Evolutionary conservation across 352 stramenopile species (phyloP).

Genomic region (Globisporangium echinulatum): DNA sequence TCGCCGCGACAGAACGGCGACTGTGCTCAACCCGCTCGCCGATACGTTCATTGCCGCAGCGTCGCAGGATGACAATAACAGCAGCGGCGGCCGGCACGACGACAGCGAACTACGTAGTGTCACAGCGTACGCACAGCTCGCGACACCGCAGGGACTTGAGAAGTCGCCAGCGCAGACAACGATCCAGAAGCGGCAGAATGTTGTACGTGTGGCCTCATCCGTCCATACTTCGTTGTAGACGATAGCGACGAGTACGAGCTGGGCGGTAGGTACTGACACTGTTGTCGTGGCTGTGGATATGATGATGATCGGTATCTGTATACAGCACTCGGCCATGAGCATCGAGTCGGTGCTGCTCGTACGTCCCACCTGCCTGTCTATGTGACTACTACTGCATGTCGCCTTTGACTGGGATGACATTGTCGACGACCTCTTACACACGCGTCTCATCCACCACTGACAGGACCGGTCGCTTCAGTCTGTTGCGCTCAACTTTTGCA

Average conservation of each 20-base stretch:
- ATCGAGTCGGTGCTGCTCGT: constrained; percentile 44
- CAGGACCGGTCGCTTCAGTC: constrained; percentile 60
- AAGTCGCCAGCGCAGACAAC: constrained; percentile 1
- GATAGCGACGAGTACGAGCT: too few species aligned
- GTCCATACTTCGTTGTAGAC: too few species aligned
- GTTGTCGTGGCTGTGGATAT: too few species aligned
- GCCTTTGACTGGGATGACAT: too few species aligned
- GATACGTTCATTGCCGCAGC: constrained; percentile 40
- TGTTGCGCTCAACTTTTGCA: constrained; percentile 40
- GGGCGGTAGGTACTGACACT: too few species aligned
- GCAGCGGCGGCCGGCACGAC: not conserved
- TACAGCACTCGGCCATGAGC: constrained; percentile 23
- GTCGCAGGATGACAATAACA: constrained; percentile 2
- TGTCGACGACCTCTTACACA: not conserved
- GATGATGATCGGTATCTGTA: not conserved
- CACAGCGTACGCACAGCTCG: constrained; percentile 39
- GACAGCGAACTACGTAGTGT: constrained; percentile 34
- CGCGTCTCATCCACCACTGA: not conserved
- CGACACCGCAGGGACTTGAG: constrained; percentile 21
- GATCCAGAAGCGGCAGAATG: constrained; percentile 11
- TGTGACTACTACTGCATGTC: too few species aligned
- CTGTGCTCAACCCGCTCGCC: constrained; percentile 37
- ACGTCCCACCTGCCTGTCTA: not conserved
- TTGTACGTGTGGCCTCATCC: not conserved
- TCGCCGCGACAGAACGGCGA: constrained; percentile 19